A percentile compares a stretch with the other conserved stretches of the same genome.
phyloP scores from a whole-genome alignment of 768 basidiomycete genomes.

The Clitopilus passeckerianus region DNA sequence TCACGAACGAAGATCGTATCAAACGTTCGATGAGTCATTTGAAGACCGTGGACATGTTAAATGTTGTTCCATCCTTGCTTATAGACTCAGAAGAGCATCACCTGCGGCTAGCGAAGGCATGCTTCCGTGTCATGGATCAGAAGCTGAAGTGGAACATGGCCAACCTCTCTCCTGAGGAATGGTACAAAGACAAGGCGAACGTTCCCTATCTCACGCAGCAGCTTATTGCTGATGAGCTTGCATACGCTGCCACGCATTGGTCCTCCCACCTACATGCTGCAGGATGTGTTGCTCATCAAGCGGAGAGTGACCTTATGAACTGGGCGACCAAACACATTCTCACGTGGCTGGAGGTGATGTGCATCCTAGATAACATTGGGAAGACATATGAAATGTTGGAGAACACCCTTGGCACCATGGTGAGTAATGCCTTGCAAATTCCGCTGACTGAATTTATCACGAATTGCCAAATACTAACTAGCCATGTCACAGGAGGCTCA shows the following conservation, averaged over 20 bases:
- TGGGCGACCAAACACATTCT: background rate
- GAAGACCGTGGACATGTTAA: background rate
- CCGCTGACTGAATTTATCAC: background rate
- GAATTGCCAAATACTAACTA: background rate
- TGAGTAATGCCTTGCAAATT: background rate
- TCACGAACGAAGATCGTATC: background rate
- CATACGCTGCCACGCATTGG: background rate
- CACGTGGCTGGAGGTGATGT: background rate
- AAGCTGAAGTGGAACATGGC: background rate
- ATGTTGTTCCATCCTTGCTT: background rate
- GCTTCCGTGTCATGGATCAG: background rate
- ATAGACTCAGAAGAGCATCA: background rate
- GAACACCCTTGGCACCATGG: background rate
- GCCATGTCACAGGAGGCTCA: background rate
- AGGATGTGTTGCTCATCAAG: background rate
- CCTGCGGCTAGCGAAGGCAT: background rate
- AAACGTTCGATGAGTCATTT: background rate
- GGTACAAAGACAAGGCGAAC: background rate
- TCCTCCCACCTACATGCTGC: background rate
- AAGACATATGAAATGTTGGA: background rate
- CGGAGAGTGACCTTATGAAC: background rate
- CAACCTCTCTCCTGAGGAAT: background rate
- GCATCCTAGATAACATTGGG: background rate
- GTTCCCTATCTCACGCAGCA: background rate
- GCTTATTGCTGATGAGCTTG: background rate